These are phyloP conservation scores for Vanderwaltozyma polyspora DNA, from an alignment of 805 yeast species.

Conservation along the genomic window DNA sequence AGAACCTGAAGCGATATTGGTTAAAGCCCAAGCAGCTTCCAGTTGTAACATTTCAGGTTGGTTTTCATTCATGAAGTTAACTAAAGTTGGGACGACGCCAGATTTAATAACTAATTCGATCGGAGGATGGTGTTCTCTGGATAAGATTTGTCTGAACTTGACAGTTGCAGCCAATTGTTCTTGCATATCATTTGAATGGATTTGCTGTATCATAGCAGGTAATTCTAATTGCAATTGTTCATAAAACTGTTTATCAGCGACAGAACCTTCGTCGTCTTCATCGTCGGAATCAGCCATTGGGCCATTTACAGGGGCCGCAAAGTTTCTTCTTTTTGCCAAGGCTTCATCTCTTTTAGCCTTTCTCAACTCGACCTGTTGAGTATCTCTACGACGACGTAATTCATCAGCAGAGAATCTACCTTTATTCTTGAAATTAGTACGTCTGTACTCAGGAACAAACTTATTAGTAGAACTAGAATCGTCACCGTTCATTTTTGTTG, in stretches of 20 bases:
- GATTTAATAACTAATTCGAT: constrained; percentile 84
- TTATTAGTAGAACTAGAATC: constrained; percentile 44
- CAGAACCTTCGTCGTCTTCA: constrained; percentile 31
- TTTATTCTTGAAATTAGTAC: constrained; percentile 90
- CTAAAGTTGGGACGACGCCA: constrained; percentile 89
- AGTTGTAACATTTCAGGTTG: constrained; percentile 83
- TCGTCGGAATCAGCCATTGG: constrained; percentile 46
- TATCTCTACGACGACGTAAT: constrained; percentile 94
- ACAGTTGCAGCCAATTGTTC: constrained; percentile 80
- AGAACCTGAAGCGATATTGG: constrained; percentile 92
- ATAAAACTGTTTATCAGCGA: constrained; percentile 34
- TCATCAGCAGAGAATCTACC: constrained; percentile 91
- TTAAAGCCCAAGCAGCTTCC: constrained; percentile 99
- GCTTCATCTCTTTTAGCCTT: constrained; percentile 95
- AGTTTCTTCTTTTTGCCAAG: constrained; percentile 85
- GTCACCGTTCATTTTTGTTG: constrained; percentile 53
- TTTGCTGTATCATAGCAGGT: constrained; percentile 75
- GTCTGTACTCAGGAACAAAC: constrained; percentile 94
- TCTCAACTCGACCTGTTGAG: constrained; percentile 90
- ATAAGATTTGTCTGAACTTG: constrained; percentile 83
- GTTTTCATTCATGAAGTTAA: constrained; percentile 63
- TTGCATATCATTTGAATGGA: constrained; percentile 65
- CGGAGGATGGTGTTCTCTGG: constrained; percentile 93
- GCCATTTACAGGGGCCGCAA: constrained; percentile 33
- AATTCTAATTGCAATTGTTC: constrained; percentile 51